Evolutionary conservation across 768 basidiomycete genomes (phyloP).

Genomic region (Coprinopsis sp.): DNA sequence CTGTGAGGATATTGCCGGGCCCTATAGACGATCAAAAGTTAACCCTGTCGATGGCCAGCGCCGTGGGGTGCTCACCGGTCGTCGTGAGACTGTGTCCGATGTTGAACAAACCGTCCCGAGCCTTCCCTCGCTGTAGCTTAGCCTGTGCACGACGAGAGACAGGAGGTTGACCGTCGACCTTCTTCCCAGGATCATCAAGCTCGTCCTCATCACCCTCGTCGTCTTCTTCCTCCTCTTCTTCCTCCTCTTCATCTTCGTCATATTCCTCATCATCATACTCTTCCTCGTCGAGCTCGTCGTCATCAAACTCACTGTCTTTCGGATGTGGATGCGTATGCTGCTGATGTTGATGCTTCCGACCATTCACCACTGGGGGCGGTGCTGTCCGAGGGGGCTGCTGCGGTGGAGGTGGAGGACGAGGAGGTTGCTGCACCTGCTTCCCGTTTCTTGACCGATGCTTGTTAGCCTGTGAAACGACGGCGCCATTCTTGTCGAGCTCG

Average conservation of each 20-base stretch:
- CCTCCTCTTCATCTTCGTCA: constrained; percentile 38
- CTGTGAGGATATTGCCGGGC: constrained; percentile 93
- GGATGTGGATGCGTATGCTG: constrained; percentile 40
- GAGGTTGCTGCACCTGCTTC: constrained; percentile 19
- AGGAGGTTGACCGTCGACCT: constrained; percentile 19
- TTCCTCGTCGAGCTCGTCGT: constrained; percentile 68
- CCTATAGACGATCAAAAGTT: constrained; percentile 40
- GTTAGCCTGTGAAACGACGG: constrained; percentile 25
- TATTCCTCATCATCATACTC: constrained; percentile 43
- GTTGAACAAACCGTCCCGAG: constrained; percentile 68
- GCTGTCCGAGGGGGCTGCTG: constrained; percentile 13
- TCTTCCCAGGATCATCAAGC: constrained; percentile 56
- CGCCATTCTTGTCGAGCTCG: constrained; percentile 90
- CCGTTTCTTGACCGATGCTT: constrained; percentile 17
- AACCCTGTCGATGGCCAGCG: constrained; percentile 10
- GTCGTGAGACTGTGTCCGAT: constrained; percentile 83
- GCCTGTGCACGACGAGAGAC: background rate
- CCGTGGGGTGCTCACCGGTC: constrained; percentile 45
- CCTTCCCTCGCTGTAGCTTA: constrained; percentile 33
- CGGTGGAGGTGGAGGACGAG: constrained; percentile 12
- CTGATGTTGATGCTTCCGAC: constrained; percentile 24
- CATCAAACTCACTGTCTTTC: constrained; percentile 66
- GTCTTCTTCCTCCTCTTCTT: constrained; percentile 33
- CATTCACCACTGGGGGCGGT: constrained; percentile 10
- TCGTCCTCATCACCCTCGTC: constrained; percentile 48